Percentiles rank a stretch among this genome's conserved stretches.
These are phyloP conservation scores for Fusarium sp. DNA, from an alignment of 2,329 filamentous ascomycete species.

Conservation along the genomic window DNA sequence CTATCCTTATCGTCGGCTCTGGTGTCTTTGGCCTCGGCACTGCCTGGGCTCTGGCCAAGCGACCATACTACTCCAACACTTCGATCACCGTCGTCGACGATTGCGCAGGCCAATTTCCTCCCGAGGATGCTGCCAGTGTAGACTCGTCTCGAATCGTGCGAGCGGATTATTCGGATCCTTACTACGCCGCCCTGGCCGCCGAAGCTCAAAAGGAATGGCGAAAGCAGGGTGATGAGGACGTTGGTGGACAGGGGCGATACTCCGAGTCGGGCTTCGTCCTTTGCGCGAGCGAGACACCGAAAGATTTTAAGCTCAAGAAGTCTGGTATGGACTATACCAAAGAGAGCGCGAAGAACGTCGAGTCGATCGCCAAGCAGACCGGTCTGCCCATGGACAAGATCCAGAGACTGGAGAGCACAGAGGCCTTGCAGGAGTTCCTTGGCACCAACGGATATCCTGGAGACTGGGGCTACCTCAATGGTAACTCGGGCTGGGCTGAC, in stretches of 20 bases:
- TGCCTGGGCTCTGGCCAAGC: slow-evolving; percentile 76
- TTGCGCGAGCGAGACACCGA: slow-evolving; percentile 64
- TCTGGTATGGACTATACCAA: slow-evolving; percentile 70
- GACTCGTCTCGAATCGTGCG: slow-evolving; percentile 75
- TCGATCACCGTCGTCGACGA: slow-evolving; percentile 72
- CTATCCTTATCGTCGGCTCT: slow-evolving; percentile 77
- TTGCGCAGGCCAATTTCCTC: slow-evolving; percentile 68
- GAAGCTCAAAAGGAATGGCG: slow-evolving; percentile 79
- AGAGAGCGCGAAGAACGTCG: slow-evolving; percentile 72
- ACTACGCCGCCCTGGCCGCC: slow-evolving; percentile 80
- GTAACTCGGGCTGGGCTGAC: slow-evolving; percentile 82
- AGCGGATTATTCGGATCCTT: slow-evolving; percentile 83
- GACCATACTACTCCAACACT: slow-evolving; percentile 66
- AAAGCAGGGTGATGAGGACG: slow-evolving; percentile 65
- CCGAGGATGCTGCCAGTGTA: slow-evolving; percentile 70
- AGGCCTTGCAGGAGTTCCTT: slow-evolving; percentile 60
- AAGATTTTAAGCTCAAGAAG: slow-evolving; percentile 51
- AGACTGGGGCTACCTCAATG: slow-evolving; percentile 80
- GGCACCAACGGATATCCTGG: slow-evolving; percentile 67
- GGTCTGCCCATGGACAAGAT: slow-evolving; percentile 57
- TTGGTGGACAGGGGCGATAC: slow-evolving; percentile 76
- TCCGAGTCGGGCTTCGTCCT: slow-evolving; percentile 77
- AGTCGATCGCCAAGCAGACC: slow-evolving; percentile 59
- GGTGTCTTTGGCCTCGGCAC: slow-evolving; percentile 72
- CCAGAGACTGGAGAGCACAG: slow-evolving; percentile 59